Conservation (phyloP, 1,284 basidiomycete genomes). For the Pisolithus thermaeus region DNA sequence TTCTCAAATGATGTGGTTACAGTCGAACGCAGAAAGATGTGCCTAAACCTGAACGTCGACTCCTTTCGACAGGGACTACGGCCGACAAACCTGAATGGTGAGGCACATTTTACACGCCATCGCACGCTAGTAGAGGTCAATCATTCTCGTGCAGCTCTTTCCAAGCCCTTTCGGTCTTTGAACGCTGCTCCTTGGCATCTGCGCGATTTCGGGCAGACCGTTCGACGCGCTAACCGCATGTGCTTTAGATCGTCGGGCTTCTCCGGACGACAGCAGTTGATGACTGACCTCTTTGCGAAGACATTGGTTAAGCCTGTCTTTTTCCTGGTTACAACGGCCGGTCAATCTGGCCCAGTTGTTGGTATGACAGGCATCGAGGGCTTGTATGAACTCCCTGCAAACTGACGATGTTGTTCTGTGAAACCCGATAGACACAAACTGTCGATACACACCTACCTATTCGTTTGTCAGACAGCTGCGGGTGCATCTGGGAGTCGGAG, state of each 20-base stretch:
- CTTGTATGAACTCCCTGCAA: slow-evolving; percentile 69
- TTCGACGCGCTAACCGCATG: slow-evolving; percentile 49
- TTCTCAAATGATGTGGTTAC: too few relatives aligned
- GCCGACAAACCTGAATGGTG: too few relatives aligned
- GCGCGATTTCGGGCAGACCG: slow-evolving; percentile 69
- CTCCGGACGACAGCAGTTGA: neutral
- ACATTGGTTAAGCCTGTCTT: slow-evolving; percentile 69
- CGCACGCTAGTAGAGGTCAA: slow-evolving; percentile 5
- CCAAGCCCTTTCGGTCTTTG: slow-evolving; percentile 53
- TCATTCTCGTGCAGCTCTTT: slow-evolving; percentile 54
- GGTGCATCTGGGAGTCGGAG: slow-evolving; percentile 48
- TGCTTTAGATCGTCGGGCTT: neutral
- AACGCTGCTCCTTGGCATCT: slow-evolving; percentile 53
- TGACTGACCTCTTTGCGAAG: slow-evolving; percentile 65
- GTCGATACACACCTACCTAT: slow-evolving; percentile 45
- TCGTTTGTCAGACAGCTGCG: slow-evolving; percentile 67
- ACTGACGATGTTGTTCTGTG: slow-evolving; percentile 32
- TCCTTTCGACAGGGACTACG: too few relatives aligned
- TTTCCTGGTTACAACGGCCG: slow-evolving; percentile 69
- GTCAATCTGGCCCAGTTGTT: slow-evolving; percentile 57
- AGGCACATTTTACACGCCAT: too few relatives aligned
- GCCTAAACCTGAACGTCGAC: too few relatives aligned
- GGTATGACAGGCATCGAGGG: slow-evolving; percentile 62
- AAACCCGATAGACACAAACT: neutral
- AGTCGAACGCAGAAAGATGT: too few relatives aligned